Percentiles rank a stretch among this genome's conserved stretches.
phyloP scores from a whole-genome alignment of 192 early-diverging fungal genomes.

The Mortierella alpina region DNA sequence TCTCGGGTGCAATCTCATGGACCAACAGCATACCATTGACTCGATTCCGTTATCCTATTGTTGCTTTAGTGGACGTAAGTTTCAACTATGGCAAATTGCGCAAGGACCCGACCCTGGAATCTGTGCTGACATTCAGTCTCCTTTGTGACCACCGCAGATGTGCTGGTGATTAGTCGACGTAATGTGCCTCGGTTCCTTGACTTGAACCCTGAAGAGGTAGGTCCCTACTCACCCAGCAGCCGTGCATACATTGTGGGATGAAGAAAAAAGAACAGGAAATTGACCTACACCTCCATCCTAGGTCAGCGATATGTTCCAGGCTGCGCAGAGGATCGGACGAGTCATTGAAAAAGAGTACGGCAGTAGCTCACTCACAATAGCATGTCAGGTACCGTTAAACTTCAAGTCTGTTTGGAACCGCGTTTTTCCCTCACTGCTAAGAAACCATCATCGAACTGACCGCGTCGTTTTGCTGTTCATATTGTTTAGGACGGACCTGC shows the following conservation, averaged over 20 bases:
- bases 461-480: neutral
- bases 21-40: neutral
- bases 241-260: neutral
- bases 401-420: too few relatives aligned
- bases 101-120: neutral
- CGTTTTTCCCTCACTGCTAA: too few relatives aligned
- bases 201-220: conserved; percentile 80
- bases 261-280: neutral
- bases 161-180: conserved; percentile 81
- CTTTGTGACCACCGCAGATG: conserved; percentile 63
- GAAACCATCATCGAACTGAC: too few relatives aligned
- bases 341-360: conserved; percentile 80
- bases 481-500: conserved; percentile 72
- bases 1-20: too few relatives aligned
- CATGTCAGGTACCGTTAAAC: conserved; percentile 68
- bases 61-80: conserved; percentile 12
- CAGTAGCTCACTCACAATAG: conserved; percentile 80
- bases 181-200: conserved; percentile 79
- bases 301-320: conserved; percentile 81
- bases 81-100: neutral
- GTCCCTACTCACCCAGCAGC: neutral
- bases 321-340: conserved; percentile 80
- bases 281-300: neutral
- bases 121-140: neutral
- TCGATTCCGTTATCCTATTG: neutral